Base-by-base conservation (phyloP, 805 yeast genomes). In the Jamesozyma gamospora region DNA sequence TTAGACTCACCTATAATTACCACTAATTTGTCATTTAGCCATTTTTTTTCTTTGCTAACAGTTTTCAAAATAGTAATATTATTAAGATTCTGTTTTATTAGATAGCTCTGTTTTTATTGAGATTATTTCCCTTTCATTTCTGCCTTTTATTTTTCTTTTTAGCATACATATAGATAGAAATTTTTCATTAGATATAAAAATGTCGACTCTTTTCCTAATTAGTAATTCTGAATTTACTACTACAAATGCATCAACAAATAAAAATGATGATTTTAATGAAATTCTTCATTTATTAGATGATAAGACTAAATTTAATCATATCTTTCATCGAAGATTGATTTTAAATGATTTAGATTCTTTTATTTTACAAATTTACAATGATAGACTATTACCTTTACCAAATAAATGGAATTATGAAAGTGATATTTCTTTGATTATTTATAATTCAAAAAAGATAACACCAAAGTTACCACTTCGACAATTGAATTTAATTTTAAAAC, bases 361-460 rank as follows among this genome's bases (percentile, higher is more conserved):
- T 21, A 39, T 57, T 16, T 24, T 35, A 11, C 41, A 36, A 18
- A 32, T 57, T 32, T 55, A 55, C 31, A 28, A 34, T 10, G 56
- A 55, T 32, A 43, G 61, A 33, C 28, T 52, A 12, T 32, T 39
- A 8, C 36, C 46, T 6, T 33, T 41, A 29, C 48, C 50, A 9
- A 48, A 43, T 28, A 29, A 26, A 31, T 42, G 40, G 44, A 51
- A 46, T 28, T 53, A 41, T 41, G 61, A 56, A 31, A 45, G 47
- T 16, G 52, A 51, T n/a, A 42, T 53, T 7, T 49, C 55, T n/a
- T 31, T 56, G 14, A 47, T 53, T 13, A 39, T 55, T 6, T 42
- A 48, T 32, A 40, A 41, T 15, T 30, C 44, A 5, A 32, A 24
- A 1, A 37, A 32, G 14, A 21, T 32, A 15, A 33, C 32, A 34